These are phyloP conservation scores for Chenopodium berlandieri DNA, from an alignment of 148 eudicot genomes.

Conservation along the genomic window DNA sequence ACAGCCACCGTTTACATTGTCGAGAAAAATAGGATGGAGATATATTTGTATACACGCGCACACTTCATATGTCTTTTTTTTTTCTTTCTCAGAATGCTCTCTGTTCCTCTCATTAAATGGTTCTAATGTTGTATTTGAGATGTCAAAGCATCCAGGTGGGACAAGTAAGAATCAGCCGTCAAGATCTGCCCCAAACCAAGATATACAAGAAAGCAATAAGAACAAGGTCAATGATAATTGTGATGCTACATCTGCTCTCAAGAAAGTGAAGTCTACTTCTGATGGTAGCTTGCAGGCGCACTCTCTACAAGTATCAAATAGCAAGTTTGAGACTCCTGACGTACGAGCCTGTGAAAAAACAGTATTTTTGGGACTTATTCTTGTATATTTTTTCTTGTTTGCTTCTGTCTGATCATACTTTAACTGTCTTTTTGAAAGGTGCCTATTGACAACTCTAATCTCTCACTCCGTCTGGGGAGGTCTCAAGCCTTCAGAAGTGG, in stretches of 20 bases:
- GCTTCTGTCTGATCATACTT: slow-evolving; percentile 19
- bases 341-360: slow-evolving; percentile 19
- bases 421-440: slow-evolving; percentile 33
- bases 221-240: slow-evolving; percentile 19
- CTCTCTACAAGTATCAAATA: slow-evolving; percentile 26
- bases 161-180: slow-evolving; percentile 18
- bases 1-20: too few species aligned
- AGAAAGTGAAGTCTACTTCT: slow-evolving; percentile 26
- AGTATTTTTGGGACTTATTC: neutral
- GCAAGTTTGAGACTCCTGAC: slow-evolving; percentile 26
- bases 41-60: too few species aligned
- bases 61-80: too few species aligned
- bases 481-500: slow-evolving; percentile 24
- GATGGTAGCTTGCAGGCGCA: slow-evolving; percentile 24
- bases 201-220: slow-evolving; percentile 21
- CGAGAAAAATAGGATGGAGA: too few species aligned
- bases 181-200: slow-evolving; percentile 30
- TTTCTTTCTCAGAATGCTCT: neutral
- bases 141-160: slow-evolving; percentile 28
- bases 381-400: neutral
- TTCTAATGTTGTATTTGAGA: slow-evolving; percentile 30
- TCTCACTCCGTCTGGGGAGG: slow-evolving; percentile 29
- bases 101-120: slow-evolving; percentile 9
- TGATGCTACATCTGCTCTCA: slow-evolving; percentile 27
- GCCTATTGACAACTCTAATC: slow-evolving; percentile 31